Conservation (phyloP, 768 basidiomycete species). For the Mycena metata region DNA sequence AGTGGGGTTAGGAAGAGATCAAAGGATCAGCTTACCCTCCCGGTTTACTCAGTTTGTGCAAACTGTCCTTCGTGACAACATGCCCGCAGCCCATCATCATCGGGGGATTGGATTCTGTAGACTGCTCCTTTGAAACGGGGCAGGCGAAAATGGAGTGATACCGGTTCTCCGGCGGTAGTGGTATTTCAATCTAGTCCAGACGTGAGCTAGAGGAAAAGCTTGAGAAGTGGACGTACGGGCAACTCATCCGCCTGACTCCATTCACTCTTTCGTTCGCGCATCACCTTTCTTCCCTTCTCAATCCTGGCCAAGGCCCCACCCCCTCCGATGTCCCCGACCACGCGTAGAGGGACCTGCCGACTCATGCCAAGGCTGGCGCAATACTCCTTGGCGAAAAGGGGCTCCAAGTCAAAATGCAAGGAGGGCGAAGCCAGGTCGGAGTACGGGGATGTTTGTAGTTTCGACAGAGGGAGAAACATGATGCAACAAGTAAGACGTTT, state of each 20-base stretch:
- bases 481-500: slow-evolving; percentile 78
- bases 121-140: slow-evolving; percentile 97
- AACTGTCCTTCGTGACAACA: slow-evolving; percentile 92
- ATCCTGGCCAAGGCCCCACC: slow-evolving; percentile 92
- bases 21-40: slow-evolving; percentile 62
- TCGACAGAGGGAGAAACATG: slow-evolving; percentile 76
- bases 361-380: slow-evolving; percentile 91
- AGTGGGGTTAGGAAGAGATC: slow-evolving; percentile 12
- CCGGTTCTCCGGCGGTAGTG: slow-evolving; percentile 84
- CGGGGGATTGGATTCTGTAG: slow-evolving; percentile 92
- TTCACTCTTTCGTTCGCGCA: slow-evolving; percentile 93
- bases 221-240: slow-evolving; percentile 67
- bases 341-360: slow-evolving; percentile 86
- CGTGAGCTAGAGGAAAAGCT: slow-evolving; percentile 17
- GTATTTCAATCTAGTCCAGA: slow-evolving; percentile 89
- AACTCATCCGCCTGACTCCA: slow-evolving; percentile 93
- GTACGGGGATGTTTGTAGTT: slow-evolving; percentile 79
- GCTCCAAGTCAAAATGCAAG: slow-evolving; percentile 83
- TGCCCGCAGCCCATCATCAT: slow-evolving; percentile 99
- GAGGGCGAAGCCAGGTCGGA: slow-evolving; percentile 79
- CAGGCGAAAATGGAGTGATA: slow-evolving; percentile 99
- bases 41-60: slow-evolving; percentile 90
- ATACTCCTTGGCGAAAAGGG: slow-evolving; percentile 90
- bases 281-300: slow-evolving; percentile 93
- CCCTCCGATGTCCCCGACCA: slow-evolving; percentile 93